These are phyloP conservation scores for Ogataea pilisensis DNA, from an alignment of 805 yeast genomes.

Conservation along the genomic window DNA sequence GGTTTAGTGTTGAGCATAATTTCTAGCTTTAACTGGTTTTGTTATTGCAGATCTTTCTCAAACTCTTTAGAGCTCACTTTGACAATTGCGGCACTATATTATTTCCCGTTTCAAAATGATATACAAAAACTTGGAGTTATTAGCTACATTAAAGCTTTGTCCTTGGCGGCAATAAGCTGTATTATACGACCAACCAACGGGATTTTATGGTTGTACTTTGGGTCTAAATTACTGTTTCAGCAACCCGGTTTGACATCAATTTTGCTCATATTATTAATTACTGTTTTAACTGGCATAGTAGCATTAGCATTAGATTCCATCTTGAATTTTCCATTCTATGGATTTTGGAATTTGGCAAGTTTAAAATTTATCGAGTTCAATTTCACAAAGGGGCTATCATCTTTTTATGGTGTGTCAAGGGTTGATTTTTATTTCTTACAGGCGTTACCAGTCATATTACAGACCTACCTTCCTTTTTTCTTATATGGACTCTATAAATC, in stretches of 20 bases:
- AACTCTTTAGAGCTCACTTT: slow-evolving; percentile 76
- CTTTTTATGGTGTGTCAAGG: slow-evolving; percentile 81
- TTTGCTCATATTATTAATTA: slow-evolving; percentile 3
- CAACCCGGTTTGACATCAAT: slow-evolving; percentile 4
- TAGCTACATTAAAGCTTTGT: slow-evolving; percentile 22
- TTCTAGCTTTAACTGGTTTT: slow-evolving; percentile 80
- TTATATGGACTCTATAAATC: slow-evolving; percentile 36
- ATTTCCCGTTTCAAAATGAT: slow-evolving; percentile 50
- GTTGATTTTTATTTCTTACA: slow-evolving; percentile 82
- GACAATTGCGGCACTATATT: slow-evolving; percentile 59
- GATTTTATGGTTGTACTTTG: slow-evolving; percentile 69
- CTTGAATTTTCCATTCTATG: slow-evolving; percentile 62
- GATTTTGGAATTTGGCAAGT: slow-evolving; percentile 53
- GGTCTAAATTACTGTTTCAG: slow-evolving; percentile 31
- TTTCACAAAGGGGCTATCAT: slow-evolving; percentile 63
- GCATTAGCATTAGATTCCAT: slow-evolving; percentile 36
- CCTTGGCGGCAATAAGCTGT: slow-evolving; percentile 58
- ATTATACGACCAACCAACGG: slow-evolving; percentile 82
- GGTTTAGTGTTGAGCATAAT: slow-evolving; percentile 49
- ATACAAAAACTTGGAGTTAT: background rate
- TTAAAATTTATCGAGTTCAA: slow-evolving; percentile 74
- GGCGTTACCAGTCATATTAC: slow-evolving; percentile 72
- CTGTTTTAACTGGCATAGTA: slow-evolving; percentile 4
- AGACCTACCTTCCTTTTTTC: slow-evolving; percentile 63
- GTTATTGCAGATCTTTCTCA: slow-evolving; percentile 78